Base-by-base conservation (phyloP, 1,139 yeast genomes). In the Hyphopichia pseudoburtonii region DNA sequence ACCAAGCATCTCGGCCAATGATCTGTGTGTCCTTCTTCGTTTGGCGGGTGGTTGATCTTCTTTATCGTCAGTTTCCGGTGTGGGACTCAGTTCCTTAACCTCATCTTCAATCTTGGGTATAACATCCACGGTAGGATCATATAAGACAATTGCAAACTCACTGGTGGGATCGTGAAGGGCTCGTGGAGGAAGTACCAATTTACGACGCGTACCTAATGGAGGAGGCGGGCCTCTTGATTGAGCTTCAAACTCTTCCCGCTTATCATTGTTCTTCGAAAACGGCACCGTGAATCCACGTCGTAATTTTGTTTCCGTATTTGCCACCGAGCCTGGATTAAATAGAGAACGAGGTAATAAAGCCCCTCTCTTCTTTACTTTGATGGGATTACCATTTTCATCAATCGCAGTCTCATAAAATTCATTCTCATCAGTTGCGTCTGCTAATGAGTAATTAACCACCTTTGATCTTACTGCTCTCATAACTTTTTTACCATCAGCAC, bases 81-180 rank as follows among this genome's bases (percentile, higher is more conserved):
- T 42, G 37, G 11, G 48, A 41, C 35, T 53, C 28, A 46, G 51
- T 2, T 50, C 66, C 12, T 54, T 54, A 33, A 62, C 70, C 22
- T 71, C 76, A 35, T 67, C 77, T 32, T 66, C 64, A 16, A 64
- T 50, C 32, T 62, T 70, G 0, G 81, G 81, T 27, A 79, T 77
- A 16, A 73, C 70, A 52, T 86, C 95, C 3, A 90, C 82, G 0
- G 97, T 87, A 0, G 99, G 99, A 56, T 92, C 99, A 53, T 88
- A 92, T 33, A 92, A 68, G 1, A 92, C 97, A 38, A 94, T 88
- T 1, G 98, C 97, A 55, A 88, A 83, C 57, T 92, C 97, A 44
- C 85, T 88, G 36, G 83, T 74, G 0, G 99, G 98, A 61, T 92
- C 98, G 56, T 90, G 95, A 14, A 92, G 70, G 0, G 98, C 95